Percentiles rank a stretch among this genome's conserved stretches.
phyloP scores from a whole-genome alignment of 768 basidiomycete species.

The Lanmaoa rubissima region DNA sequence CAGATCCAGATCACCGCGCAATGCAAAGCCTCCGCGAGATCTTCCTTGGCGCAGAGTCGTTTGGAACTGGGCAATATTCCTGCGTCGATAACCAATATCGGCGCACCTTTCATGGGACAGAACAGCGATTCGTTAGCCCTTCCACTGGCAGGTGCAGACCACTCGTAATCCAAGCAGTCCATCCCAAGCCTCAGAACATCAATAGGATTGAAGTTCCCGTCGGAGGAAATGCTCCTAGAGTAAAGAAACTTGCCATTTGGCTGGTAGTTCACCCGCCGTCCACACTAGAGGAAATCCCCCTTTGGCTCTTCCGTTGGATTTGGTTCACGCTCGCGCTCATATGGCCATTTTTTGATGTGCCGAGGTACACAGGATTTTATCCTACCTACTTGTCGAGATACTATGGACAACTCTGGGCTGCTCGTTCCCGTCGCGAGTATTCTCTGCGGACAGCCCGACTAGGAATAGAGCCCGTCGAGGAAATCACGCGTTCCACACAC shows the following conservation, averaged over 20 bases:
- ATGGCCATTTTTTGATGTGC: constrained; percentile 9
- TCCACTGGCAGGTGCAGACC: constrained; percentile 22
- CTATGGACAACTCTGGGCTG: constrained; percentile 23
- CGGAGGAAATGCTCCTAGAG: neutral
- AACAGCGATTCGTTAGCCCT: constrained; percentile 25
- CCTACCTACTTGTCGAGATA: constrained; percentile 19
- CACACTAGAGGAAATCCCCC: neutral
- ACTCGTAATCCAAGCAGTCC: constrained; percentile 25
- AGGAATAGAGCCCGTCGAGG: constrained; percentile 1
- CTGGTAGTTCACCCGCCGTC: constrained; percentile 1
- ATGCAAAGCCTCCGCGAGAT: neutral
- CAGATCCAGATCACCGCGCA: neutral
- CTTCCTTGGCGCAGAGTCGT: neutral
- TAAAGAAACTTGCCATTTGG: constrained; percentile 20
- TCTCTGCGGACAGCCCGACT: constrained; percentile 10
- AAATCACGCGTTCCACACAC: constrained; percentile 11
- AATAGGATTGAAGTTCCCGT: neutral
- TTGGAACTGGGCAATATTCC: neutral
- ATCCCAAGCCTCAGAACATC: neutral
- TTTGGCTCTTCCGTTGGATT: constrained; percentile 19
- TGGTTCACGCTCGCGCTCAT: constrained; percentile 17
- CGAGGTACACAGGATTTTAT: constrained; percentile 9
- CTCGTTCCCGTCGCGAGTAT: constrained; percentile 22
- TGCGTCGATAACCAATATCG: constrained; percentile 23
- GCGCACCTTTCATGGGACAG: constrained; percentile 8